These are phyloP conservation scores for Tulasnella calospora DNA, from an alignment of 768 basidiomycete species.

Conservation along the genomic window DNA sequence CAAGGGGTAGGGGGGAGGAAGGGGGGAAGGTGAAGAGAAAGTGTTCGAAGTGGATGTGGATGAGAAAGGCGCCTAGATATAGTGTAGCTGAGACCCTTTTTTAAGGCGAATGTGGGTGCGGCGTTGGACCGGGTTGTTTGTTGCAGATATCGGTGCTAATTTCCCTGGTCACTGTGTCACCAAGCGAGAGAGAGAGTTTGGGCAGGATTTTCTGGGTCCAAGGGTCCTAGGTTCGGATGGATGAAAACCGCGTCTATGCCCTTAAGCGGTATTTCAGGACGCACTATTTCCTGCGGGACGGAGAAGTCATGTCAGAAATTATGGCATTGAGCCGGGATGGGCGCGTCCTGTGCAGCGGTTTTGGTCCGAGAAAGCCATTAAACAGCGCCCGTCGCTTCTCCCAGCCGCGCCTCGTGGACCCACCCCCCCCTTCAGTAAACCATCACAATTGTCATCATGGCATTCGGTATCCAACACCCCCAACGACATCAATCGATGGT, in stretches of 20 bases:
- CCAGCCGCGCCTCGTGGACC: neutral
- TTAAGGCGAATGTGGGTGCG: neutral
- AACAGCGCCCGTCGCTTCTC: neutral
- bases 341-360: slow-evolving; percentile 1
- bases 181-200: neutral
- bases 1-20: neutral
- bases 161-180: neutral
- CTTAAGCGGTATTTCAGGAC: neutral
- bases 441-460: neutral
- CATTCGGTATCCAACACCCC: neutral
- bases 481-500: neutral
- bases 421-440: neutral
- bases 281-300: neutral
- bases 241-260: neutral
- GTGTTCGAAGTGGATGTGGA: neutral
- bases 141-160: neutral
- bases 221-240: neutral
- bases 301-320: neutral
- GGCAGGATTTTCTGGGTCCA: neutral
- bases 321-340: neutral
- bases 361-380: neutral
- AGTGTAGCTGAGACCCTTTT: neutral
- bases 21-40: neutral
- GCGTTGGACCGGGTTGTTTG: neutral
- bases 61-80: neutral